Conservation (phyloP, 2,329 filamentous ascomycete genomes). For the Fusarium sp. region DNA sequence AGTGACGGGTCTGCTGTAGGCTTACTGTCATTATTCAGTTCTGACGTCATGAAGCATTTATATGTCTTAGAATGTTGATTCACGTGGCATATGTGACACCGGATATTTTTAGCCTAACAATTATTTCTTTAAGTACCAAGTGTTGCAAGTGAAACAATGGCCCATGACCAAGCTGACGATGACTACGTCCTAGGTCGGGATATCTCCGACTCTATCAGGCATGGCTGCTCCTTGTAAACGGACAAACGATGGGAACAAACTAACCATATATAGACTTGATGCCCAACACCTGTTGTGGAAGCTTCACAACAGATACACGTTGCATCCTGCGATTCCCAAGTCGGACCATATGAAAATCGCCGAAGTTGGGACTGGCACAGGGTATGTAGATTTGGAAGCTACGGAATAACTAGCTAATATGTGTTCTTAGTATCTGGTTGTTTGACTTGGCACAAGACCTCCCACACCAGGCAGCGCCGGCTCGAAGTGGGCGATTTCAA, state of each 20-base stretch:
- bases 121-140: not conserved
- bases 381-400: not conserved
- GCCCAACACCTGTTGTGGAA: not conserved
- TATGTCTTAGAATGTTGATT: not conserved
- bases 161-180: not conserved
- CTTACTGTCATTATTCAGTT: not conserved
- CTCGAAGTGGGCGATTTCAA: no score
- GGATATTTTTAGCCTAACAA: not conserved
- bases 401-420: not conserved
- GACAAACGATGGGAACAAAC: not conserved
- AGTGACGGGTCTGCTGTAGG: not conserved
- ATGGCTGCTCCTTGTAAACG: not conserved
- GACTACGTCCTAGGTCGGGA: not conserved
- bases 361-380: not conserved
- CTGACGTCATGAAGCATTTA: not conserved
- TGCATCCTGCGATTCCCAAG: not conserved
- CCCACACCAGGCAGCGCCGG: no score
- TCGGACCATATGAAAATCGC: not conserved
- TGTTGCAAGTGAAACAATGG: not conserved
- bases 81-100: not conserved
- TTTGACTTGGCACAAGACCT: not conserved
- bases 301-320: not conserved
- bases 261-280: not conserved
- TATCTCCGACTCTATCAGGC: not conserved
- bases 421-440: not conserved